Evolutionary conservation across 2,329 filamentous ascomycete species (phyloP).

Genomic region (Fusarium circinatum): DNA sequence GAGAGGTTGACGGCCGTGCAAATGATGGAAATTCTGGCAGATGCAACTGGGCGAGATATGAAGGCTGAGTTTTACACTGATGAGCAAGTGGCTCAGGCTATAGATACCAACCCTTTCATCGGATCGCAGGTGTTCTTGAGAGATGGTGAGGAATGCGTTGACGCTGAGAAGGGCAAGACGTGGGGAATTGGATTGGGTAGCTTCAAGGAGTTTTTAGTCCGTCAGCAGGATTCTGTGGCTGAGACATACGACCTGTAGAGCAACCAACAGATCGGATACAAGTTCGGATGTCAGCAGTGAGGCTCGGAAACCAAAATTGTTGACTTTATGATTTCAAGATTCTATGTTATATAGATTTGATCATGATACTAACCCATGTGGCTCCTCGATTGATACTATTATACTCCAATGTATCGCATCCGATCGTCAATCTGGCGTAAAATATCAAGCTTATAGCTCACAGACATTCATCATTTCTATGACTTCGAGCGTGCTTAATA

Average conservation of each 20-base stretch:
- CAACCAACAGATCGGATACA: not conserved
- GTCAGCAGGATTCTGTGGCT: not conserved
- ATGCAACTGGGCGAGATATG: not conserved
- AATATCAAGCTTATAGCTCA: accelerated
- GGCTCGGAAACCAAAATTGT: accelerated
- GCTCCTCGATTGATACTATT: too few relatives aligned
- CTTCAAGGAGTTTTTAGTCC: not conserved
- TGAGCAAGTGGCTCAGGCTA: not conserved
- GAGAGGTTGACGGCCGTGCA: not conserved
- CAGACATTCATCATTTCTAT: too few relatives aligned
- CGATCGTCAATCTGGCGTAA: too few relatives aligned
- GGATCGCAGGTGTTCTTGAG: not conserved
- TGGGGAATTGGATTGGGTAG: not conserved
- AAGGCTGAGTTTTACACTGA: not conserved
- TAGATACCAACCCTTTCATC: not conserved
- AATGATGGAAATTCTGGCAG: not conserved
- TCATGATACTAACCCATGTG: not conserved
- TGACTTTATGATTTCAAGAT: accelerated
- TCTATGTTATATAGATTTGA: accelerated
- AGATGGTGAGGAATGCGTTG: not conserved
- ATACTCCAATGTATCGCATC: too few relatives aligned
- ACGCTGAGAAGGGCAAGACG: not conserved
- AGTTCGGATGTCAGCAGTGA: too few relatives aligned
- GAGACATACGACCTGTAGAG: not conserved
- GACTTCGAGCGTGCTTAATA: too few relatives aligned